Base-by-base conservation (phyloP, 192 early-diverging fungal species). In the Diversispora epigaea region DNA sequence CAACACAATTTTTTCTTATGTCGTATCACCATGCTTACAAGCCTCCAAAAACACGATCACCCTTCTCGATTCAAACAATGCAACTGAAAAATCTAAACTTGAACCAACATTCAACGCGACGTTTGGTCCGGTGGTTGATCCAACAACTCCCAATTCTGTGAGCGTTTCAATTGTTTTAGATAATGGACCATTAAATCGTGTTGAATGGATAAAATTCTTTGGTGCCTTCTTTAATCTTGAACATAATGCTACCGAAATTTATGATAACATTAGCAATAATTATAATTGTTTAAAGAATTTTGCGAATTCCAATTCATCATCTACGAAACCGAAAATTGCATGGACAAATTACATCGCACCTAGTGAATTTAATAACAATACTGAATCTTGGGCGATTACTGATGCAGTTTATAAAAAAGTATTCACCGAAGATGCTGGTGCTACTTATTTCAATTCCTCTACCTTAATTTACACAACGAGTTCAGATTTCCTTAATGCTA, bases 181-280 rank as follows among this genome's bases (percentile, higher is more conserved):
- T 62, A 83, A 85, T 22, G 76, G 77, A 63, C 64, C 79, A 47
- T 68, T 88, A 49, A 85, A 86, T 70, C 86, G 88, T 44, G 77
- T 84, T 49, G 83, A 84, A 62, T 91, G 88, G 87, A 65, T 89
- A 61, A 76, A 81, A 75, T 88, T 89, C 78, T 85, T 87, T 76
- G 73, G 81, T 9, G 80, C 85, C n/a, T 90, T 91, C 80, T 92
- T 86, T 84, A 90, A 92, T 78, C 58, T 78, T 9, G 91, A 92
- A 73, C 73, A 68, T 41, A 19, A 22, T 39, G 85, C 89, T 32
- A 89, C 86, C 68, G 75, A 68, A 25, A 61, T 90, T 65, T 76
- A 80, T 47, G 40, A 61, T 4, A 8, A 76, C 4, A 86, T 92
- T 57, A 82, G 76, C 63, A 60, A 79, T 61, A 92, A 92, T 80